phyloP scores from a whole-genome alignment of 202 grass and related monocot genomes.

The Sporobolus alterniflorus region DNA sequence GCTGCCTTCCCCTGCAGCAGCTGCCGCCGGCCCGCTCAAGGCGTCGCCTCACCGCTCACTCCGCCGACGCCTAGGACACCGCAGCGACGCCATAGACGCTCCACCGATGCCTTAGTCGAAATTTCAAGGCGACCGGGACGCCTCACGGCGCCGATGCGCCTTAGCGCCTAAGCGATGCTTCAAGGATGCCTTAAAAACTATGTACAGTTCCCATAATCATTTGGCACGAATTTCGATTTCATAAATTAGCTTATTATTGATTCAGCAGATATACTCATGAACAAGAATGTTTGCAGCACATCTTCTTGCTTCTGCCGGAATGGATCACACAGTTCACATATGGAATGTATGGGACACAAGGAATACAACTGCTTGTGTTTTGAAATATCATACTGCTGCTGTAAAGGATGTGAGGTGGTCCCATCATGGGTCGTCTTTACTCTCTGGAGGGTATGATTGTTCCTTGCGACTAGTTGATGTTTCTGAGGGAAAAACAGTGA shows the following conservation, averaged over 20 bases:
- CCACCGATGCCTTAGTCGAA: no score
- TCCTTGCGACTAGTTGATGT: slow-evolving; percentile 66
- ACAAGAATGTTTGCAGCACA: slow-evolving; percentile 51
- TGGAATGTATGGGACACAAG: slow-evolving; percentile 81
- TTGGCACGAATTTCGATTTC: slow-evolving; percentile 2
- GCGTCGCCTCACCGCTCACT: no score
- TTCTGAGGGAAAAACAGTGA: slow-evolving; percentile 60
- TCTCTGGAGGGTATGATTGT: slow-evolving; percentile 82
- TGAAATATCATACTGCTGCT: slow-evolving; percentile 70
- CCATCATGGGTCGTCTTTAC: slow-evolving; percentile 48
- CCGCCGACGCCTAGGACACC: no score
- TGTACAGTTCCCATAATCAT: slow-evolving; percentile 6
- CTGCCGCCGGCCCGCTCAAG: no score
- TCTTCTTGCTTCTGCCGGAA: slow-evolving; percentile 95
- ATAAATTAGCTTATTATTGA: slow-evolving; percentile 7
- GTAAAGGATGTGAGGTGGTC: slow-evolving; percentile 90
- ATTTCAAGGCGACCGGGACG: no score
- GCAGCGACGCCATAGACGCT: no score
- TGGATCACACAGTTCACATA: slow-evolving; percentile 73
- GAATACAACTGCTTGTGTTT: slow-evolving; percentile 57
- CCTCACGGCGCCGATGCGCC: no score
- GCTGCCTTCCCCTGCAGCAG: no score
- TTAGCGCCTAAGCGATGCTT: no score
- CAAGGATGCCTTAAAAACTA: no score
- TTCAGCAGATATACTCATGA: slow-evolving; percentile 18